phyloP scores from a whole-genome alignment of 148 eudicot species.

The Suaeda aralocaspica region DNA sequence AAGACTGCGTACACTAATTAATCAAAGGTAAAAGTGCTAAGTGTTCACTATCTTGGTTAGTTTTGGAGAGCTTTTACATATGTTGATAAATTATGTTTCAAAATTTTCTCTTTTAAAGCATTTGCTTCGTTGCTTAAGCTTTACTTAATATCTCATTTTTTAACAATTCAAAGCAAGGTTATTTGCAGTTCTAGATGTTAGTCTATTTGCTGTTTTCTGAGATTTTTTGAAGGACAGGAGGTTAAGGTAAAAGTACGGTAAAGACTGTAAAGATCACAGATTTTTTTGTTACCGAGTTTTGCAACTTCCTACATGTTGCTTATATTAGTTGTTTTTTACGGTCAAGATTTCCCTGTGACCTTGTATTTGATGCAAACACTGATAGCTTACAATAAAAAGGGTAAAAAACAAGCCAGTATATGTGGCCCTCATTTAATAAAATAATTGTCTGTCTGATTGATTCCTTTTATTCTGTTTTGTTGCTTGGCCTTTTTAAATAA shows the following conservation, averaged over 20 bases:
- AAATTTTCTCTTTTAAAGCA: not conserved
- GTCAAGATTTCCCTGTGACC: too few species aligned
- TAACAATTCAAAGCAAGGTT: not conserved
- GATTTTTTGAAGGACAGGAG: too few species aligned
- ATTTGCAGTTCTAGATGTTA: not conserved
- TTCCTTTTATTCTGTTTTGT: not conserved
- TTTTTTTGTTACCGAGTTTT: too few species aligned
- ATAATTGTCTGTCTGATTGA: not conserved
- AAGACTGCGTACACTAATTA: conserved; percentile 79
- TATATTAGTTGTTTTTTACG: too few species aligned
- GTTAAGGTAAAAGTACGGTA: too few species aligned
- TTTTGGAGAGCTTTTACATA: not conserved
- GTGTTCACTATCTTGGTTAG: not conserved
- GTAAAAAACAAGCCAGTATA: too few species aligned
- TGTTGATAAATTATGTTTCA: not conserved
- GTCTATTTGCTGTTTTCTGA: too few species aligned
- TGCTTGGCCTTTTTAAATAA: not conserved
- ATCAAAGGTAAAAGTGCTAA: conserved; percentile 60
- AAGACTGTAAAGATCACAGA: too few species aligned
- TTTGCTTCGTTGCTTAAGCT: not conserved
- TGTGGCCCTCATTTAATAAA: too few species aligned
- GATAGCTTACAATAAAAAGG: too few species aligned
- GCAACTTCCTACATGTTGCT: too few species aligned
- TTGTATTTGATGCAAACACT: too few species aligned
- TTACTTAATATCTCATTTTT: not conserved